Percentiles rank a stretch among this genome's conserved stretches.
These are phyloP conservation scores for Tricholomella constricta DNA, from an alignment of 768 basidiomycete species.

Conservation along the genomic window DNA sequence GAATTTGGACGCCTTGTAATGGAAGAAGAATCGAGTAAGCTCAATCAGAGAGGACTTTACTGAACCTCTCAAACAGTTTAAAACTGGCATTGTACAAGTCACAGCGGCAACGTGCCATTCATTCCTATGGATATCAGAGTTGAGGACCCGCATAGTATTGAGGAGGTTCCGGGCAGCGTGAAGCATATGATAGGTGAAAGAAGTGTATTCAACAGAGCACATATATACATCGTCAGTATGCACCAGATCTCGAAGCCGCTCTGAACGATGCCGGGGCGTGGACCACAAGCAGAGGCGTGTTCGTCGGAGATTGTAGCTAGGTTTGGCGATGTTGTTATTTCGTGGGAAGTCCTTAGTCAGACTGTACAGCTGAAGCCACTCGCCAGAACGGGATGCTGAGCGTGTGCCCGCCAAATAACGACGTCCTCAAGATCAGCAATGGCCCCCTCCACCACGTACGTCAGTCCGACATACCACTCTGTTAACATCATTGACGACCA, in stretches of 20 bases:
- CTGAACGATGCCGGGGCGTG: neutral
- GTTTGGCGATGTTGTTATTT: neutral
- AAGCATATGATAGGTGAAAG: constrained; percentile 1
- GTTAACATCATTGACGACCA: constrained; percentile 6
- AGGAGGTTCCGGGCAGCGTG: neutral
- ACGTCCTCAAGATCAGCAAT: constrained; percentile 54
- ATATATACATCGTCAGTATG: constrained; percentile 1
- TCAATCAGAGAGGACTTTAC: no score
- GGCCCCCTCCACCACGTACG: constrained; percentile 61
- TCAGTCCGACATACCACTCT: constrained; percentile 15
- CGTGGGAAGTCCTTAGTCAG: constrained; percentile 38
- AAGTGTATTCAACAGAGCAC: neutral
- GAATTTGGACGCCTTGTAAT: neutral
- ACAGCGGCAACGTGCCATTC: neutral
- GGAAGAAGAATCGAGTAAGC: no score
- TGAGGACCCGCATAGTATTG: neutral
- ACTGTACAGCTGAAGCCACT: constrained; percentile 51
- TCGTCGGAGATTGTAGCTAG: no score
- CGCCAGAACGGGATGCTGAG: constrained; percentile 23
- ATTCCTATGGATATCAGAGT: neutral
- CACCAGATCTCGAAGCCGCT: neutral
- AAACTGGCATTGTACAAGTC: neutral
- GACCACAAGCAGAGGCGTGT: no score
- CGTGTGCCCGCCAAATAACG: constrained; percentile 28
- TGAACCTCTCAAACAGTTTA: no score